phyloP scores from a whole-genome alignment of 192 early-diverging fungal species.

The Funneliformis geosporum region DNA sequence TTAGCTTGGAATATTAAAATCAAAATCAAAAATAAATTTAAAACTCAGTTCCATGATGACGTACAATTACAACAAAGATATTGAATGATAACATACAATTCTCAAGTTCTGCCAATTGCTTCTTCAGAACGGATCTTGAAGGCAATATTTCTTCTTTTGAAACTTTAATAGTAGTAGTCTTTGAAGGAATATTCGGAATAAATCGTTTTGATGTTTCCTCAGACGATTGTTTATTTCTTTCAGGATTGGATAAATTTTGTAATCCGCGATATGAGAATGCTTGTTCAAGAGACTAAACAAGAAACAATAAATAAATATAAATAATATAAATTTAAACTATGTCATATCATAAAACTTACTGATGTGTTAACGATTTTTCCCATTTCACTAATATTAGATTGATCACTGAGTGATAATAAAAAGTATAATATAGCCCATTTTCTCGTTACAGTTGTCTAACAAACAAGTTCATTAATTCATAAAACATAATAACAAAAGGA shows the following conservation, averaged over 20 bases:
- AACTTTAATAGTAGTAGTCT: neutral
- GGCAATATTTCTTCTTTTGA: slow-evolving; percentile 7
- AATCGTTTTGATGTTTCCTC: slow-evolving; percentile 15
- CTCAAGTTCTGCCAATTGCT: slow-evolving; percentile 1
- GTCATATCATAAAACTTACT: slow-evolving; percentile 11
- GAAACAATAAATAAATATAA: neutral
- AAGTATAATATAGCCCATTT: slow-evolving; percentile 66
- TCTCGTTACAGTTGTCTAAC: slow-evolving; percentile 47
- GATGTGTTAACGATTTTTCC: slow-evolving; percentile 11
- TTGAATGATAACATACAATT: neutral
- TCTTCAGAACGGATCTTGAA: neutral
- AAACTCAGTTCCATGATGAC: neutral
- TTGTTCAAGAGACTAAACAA: slow-evolving; percentile 29
- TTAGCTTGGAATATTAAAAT: slow-evolving; percentile 23
- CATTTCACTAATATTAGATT: slow-evolving; percentile 30
- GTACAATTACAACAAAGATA: neutral
- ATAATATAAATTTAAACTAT: neutral
- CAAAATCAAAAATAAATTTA: neutral
- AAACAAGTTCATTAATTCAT: neutral
- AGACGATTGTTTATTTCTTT: slow-evolving; percentile 15
- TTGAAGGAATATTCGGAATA: slow-evolving; percentile 5
- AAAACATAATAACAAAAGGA: neutral
- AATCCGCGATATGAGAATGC: slow-evolving; percentile 28
- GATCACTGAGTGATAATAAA: slow-evolving; percentile 49
- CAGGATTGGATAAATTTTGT: slow-evolving; percentile 1